Evolutionary conservation across 176 grass and related monocot genomes (phyloP).

Genomic region (Urochloa ruziziensis): DNA sequence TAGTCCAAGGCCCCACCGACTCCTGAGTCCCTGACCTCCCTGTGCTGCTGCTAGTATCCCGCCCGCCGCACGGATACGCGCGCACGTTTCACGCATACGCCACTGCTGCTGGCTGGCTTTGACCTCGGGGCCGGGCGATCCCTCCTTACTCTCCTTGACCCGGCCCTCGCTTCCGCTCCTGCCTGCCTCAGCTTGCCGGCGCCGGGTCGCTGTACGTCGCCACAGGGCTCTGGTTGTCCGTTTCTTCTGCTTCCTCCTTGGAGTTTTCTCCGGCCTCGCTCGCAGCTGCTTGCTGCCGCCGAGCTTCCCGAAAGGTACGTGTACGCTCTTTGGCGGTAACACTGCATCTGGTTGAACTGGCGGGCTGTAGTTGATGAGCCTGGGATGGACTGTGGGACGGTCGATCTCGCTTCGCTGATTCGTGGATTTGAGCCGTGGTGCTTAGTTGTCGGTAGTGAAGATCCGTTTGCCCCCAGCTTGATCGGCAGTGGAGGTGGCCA

Average conservation of each 20-base stretch:
- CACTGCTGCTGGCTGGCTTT: background rate
- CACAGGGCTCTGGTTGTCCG: constrained; percentile 16
- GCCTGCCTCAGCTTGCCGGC: background rate
- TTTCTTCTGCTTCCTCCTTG: constrained; percentile 22
- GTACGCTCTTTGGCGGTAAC: background rate
- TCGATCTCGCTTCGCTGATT: background rate
- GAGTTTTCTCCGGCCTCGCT: constrained; percentile 25
- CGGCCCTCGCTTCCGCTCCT: background rate
- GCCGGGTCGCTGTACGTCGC: constrained; percentile 12
- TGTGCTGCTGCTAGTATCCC: background rate
- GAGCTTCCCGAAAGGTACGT: constrained; percentile 27
- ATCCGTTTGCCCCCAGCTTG: constrained; percentile 25
- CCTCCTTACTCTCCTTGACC: constrained; percentile 5
- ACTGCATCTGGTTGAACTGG: background rate
- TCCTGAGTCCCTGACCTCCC: background rate
- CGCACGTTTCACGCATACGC: constrained; percentile 15
- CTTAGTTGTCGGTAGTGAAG: background rate
- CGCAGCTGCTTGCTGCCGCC: background rate
- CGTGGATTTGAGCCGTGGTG: constrained; percentile 1
- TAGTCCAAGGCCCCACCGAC: background rate
- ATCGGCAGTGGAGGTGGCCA: background rate
- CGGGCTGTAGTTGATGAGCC: background rate
- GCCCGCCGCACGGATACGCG: constrained; percentile 19
- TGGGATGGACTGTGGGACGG: background rate
- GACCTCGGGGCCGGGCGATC: constrained; percentile 1